A percentile compares a stretch with the other conserved stretches of the same genome.
Evolutionary conservation across 306 rosid genomes (phyloP).

Genomic region (Gynostemma pentaphyllum): DNA sequence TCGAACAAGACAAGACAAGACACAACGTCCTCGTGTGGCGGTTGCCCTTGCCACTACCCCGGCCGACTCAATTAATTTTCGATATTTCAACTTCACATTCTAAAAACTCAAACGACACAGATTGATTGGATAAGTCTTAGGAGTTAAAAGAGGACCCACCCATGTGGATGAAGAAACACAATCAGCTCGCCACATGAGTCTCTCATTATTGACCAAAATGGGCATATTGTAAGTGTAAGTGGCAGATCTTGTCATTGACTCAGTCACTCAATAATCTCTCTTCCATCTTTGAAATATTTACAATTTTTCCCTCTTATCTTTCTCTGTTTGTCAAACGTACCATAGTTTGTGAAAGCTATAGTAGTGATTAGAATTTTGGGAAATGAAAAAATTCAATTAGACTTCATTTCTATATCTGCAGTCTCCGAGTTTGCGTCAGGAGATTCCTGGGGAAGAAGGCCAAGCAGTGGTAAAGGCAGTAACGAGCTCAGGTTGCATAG

Average conservation of each 20-base stretch:
- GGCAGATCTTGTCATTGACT: neutral
- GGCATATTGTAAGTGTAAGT: neutral
- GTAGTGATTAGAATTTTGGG: neutral
- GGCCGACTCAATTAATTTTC: neutral
- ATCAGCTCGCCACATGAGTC: conserved; percentile 1
- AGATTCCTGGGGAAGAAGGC: conserved; percentile 67
- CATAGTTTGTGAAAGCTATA: neutral
- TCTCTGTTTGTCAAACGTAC: neutral
- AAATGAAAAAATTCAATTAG: conserved; percentile 31
- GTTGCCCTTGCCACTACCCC: neutral
- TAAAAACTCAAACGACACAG: neutral
- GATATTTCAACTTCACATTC: neutral
- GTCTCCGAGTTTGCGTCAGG: conserved; percentile 32
- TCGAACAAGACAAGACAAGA: too few relatives aligned
- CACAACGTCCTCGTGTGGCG: neutral
- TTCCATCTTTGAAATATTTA: neutral
- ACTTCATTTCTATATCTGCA: conserved; percentile 63
- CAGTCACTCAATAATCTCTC: neutral
- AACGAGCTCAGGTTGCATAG: conserved; percentile 86
- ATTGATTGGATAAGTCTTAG: conserved; percentile 6
- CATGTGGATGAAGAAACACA: conserved; percentile 2
- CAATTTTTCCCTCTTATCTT: neutral
- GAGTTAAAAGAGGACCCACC: conserved; percentile 8
- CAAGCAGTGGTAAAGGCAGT: conserved; percentile 83
- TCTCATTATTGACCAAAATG: neutral